phyloP scores from a whole-genome alignment of 768 basidiomycete genomes.

The Crepidotus variabilis region DNA sequence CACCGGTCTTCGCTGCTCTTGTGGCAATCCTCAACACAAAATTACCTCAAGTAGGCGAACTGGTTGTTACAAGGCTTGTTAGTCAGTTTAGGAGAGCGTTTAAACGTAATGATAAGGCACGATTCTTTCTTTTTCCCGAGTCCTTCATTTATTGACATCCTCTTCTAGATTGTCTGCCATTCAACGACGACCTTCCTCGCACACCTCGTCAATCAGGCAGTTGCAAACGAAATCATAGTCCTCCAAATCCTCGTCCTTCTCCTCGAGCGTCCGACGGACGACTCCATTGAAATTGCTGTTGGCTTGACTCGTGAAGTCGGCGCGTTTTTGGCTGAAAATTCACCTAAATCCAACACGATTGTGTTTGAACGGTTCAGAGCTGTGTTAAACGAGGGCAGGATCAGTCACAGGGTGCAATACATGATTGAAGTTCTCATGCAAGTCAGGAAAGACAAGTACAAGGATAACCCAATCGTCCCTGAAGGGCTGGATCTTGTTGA shows the following conservation, averaged over 20 bases:
- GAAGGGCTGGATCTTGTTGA: constrained; percentile 97
- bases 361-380: constrained; percentile 97
- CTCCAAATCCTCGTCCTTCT: constrained; percentile 95
- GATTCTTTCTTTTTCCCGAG: constrained; percentile 13
- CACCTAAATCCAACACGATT: constrained; percentile 91
- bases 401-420: constrained; percentile 96
- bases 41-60: constrained; percentile 92
- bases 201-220: constrained; percentile 89
- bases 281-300: constrained; percentile 97
- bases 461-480: constrained; percentile 93
- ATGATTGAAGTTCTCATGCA: constrained; percentile 99
- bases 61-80: constrained; percentile 83
- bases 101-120: constrained; percentile 96
- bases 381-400: constrained; percentile 90
- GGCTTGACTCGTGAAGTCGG: constrained; percentile 98
- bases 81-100: constrained; percentile 94
- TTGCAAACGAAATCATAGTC: constrained; percentile 92
- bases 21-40: constrained; percentile 97
- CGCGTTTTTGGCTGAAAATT: constrained; percentile 88
- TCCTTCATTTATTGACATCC: background rate
- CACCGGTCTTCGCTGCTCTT: constrained; percentile 92
- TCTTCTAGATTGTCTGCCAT: constrained; percentile 79
- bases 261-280: constrained; percentile 93
- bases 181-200: constrained; percentile 90
- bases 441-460: constrained; percentile 97